These are phyloP conservation scores for Andrographis paniculata DNA, from an alignment of 305 asterid genomes.

Conservation along the genomic window DNA sequence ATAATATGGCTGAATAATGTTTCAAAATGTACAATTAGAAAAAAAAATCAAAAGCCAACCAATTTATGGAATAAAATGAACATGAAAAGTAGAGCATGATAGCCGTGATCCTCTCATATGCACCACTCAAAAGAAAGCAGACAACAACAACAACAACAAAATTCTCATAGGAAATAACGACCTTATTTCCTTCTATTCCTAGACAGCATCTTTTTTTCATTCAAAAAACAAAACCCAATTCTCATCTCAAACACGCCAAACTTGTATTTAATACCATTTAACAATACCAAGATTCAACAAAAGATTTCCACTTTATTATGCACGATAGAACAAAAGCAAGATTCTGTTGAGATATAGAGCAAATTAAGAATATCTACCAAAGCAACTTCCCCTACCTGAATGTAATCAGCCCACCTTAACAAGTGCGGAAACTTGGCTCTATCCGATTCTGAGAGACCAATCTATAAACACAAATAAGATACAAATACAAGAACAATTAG, in stretches of 20 bases:
- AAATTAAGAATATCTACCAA: background rate
- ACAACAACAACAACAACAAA: background rate
- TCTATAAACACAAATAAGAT: conserved; percentile 23
- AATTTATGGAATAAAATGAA: background rate
- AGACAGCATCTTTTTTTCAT: background rate
- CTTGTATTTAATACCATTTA: background rate
- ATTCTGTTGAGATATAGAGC: background rate
- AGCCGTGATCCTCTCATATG: background rate
- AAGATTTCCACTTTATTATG: background rate
- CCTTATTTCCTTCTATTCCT: background rate
- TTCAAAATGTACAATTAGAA: background rate
- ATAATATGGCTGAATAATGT: background rate
- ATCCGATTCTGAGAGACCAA: conserved; percentile 38
- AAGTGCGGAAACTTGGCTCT: conserved; percentile 59
- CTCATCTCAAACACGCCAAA: background rate
- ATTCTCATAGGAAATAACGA: too few species aligned
- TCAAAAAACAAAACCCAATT: background rate
- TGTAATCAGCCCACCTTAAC: conserved; percentile 83
- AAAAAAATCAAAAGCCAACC: background rate
- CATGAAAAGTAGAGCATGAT: background rate
- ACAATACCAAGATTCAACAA: background rate
- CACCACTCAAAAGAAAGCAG: background rate
- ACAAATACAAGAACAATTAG: conserved; percentile 9
- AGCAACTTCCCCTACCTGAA: conserved; percentile 43
- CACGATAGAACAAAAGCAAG: background rate